phyloP scores from a whole-genome alignment of 441 rosid species.

The Aleurites moluccanus region DNA sequence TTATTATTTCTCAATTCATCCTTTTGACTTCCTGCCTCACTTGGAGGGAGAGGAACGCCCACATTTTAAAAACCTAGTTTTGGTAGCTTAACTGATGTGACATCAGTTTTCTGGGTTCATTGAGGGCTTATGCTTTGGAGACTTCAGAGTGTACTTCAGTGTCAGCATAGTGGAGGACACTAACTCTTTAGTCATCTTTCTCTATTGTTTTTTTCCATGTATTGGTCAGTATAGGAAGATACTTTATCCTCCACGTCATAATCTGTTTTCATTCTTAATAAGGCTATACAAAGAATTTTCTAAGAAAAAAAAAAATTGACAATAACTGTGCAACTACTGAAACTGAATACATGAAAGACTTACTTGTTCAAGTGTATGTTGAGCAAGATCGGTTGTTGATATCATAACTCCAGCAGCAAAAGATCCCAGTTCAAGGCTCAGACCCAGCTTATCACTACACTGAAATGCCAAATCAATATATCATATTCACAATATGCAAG shows the following conservation, averaged over 20 bases:
- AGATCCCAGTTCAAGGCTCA: slow-evolving; percentile 97
- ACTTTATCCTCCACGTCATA: neutral
- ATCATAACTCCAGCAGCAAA: slow-evolving; percentile 99
- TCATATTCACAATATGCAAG: slow-evolving; percentile 6
- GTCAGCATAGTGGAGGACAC: neutral
- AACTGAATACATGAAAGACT: slow-evolving; percentile 27
- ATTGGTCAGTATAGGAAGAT: neutral
- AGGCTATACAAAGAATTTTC: slow-evolving; percentile 6
- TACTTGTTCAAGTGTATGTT: slow-evolving; percentile 96
- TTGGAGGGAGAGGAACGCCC: neutral
- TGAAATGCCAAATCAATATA: slow-evolving; percentile 46
- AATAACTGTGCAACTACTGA: slow-evolving; percentile 11
- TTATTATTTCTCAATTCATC: neutral
- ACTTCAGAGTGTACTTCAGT: neutral
- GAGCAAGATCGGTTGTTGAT: slow-evolving; percentile 92
- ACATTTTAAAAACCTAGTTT: neutral
- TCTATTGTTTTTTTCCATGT: neutral
- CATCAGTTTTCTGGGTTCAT: neutral
- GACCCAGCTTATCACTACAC: slow-evolving; percentile 97
- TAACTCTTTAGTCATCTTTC: neutral
- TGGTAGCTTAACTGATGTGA: neutral
- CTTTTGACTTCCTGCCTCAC: neutral
- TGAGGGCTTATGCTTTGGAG: neutral
- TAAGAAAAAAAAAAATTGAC: neutral
- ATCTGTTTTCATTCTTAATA: neutral